Evolutionary conservation across 1,284 basidiomycete genomes (phyloP).

Genomic region (Cronartium ribicola): DNA sequence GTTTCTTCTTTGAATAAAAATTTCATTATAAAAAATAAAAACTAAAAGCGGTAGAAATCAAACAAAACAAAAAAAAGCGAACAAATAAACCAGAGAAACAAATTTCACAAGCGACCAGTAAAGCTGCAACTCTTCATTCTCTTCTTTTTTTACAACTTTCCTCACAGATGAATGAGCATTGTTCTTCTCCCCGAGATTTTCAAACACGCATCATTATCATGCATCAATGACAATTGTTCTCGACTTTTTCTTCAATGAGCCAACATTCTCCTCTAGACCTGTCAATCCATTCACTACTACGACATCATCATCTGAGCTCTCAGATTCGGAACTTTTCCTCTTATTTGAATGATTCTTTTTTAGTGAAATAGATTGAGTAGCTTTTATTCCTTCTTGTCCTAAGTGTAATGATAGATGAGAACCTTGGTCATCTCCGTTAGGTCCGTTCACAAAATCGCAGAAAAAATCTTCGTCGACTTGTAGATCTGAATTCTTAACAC

Average conservation of each 20-base stretch:
- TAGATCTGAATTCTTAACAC: background rate
- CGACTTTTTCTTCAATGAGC: background rate
- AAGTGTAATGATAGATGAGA: too few species aligned
- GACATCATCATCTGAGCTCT: background rate
- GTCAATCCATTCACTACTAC: background rate
- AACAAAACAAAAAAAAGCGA: too few species aligned
- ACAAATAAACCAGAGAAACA: too few species aligned
- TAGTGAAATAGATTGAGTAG: background rate
- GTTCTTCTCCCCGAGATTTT: too few species aligned
- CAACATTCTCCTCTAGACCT: background rate
- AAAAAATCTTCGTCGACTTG: slow-evolving; percentile 5
- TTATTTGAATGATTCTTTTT: background rate
- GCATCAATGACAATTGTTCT: background rate
- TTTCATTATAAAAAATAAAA: too few species aligned
- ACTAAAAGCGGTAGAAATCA: too few species aligned
- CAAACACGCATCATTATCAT: too few species aligned
- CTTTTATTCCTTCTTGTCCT: background rate
- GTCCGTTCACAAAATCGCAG: background rate
- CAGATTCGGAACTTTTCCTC: slow-evolving; percentile 5
- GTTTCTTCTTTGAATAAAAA: too few species aligned
- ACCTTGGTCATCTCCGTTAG: background rate
- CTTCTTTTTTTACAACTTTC: too few species aligned
- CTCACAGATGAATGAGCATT: too few species aligned
- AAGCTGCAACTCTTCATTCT: too few species aligned
- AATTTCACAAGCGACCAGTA: too few species aligned